Conservation (phyloP, 495 filamentous ascomycete species). For the Podospora conica region DNA sequence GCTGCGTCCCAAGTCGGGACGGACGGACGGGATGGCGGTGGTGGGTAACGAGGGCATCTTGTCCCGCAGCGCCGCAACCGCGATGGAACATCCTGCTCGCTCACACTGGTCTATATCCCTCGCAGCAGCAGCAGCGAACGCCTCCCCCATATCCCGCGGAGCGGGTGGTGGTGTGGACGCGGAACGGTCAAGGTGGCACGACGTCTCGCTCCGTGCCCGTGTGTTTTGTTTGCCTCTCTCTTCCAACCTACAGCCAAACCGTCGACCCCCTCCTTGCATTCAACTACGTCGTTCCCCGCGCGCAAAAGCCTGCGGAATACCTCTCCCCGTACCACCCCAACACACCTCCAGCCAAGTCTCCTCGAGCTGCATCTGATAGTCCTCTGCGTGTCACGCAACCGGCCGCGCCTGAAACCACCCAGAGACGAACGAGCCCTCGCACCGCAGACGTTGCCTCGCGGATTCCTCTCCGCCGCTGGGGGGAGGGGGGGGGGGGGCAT, state of each 20-base stretch:
- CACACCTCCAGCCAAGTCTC: neutral
- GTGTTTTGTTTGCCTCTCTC: neutral
- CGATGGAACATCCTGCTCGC: neutral
- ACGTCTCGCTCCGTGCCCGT: neutral
- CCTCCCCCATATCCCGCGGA: neutral
- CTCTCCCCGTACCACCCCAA: neutral
- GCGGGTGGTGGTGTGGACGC: neutral
- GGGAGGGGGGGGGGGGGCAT: neutral
- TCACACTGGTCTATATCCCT: neutral
- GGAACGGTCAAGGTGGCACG: neutral
- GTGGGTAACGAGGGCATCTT: no score
- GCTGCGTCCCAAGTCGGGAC: neutral
- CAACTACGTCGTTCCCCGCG: no score
- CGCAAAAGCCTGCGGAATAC: no score
- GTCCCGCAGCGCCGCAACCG: neutral
- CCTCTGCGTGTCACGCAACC: neutral
- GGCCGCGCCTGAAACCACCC: neutral
- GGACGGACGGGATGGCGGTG: neutral
- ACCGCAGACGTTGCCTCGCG: neutral
- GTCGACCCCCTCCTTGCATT: neutral
- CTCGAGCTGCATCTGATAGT: neutral
- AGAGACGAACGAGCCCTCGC: neutral
- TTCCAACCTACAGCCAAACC: neutral
- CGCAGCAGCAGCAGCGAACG: neutral
- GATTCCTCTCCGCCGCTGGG: neutral